Conservation (phyloP, 441 rosid genomes). For the Biscutella auriculata region DNA sequence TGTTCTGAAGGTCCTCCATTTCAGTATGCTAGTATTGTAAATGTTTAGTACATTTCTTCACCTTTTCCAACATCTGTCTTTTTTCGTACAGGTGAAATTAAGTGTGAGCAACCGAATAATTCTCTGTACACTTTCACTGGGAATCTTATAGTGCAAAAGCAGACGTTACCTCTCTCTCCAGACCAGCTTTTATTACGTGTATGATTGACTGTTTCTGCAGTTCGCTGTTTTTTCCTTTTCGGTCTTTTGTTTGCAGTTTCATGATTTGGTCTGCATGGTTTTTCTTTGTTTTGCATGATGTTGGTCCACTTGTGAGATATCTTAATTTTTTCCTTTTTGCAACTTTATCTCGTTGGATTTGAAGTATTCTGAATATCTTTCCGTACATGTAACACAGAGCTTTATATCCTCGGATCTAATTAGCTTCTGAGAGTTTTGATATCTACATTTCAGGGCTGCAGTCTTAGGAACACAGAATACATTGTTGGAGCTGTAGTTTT, state of each 20-base stretch:
- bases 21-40: background rate
- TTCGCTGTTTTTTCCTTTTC: slow-evolving; percentile 12
- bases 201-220: slow-evolving; percentile 23
- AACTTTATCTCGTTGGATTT: background rate
- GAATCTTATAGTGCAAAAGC: slow-evolving; percentile 78
- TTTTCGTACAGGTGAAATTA: slow-evolving; percentile 80
- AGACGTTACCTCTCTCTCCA: slow-evolving; percentile 84
- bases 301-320: background rate
- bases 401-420: background rate
- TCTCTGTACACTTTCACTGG: slow-evolving; percentile 96
- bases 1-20: background rate
- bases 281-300: background rate
- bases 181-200: slow-evolving; percentile 92
- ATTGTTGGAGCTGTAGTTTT: slow-evolving; percentile 76
- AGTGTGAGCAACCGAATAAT: slow-evolving; percentile 98
- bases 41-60: background rate
- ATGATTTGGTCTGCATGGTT: background rate
- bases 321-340: background rate
- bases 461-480: slow-evolving; percentile 91
- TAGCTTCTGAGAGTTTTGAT: slow-evolving; percentile 3
- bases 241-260: background rate
- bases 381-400: background rate
- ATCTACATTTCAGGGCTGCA: slow-evolving; percentile 70
- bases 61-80: slow-evolving; percentile 9
- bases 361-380: background rate